Base-by-base conservation (phyloP, 345 rosid genomes). In the Gossypium herbaceum region DNA sequence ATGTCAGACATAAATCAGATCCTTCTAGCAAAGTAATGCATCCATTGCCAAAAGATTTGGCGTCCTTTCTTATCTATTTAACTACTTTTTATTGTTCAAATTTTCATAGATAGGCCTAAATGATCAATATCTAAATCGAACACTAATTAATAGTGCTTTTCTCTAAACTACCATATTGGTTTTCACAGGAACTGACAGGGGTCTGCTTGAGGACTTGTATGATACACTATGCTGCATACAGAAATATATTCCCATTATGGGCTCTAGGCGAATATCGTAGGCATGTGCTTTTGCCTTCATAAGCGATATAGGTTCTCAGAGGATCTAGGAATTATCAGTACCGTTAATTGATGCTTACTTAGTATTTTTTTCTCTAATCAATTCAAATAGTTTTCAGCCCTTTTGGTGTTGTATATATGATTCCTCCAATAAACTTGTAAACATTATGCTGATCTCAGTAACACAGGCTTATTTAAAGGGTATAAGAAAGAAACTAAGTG, bases 241-340 rank as follows among this genome's bases (percentile, higher is more conserved):
- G 73, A 69, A 48, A 50, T 50, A 69, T 69, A 50, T 69, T 69
- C 24, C 59, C 73, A 52, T 27, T 51, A 27, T 69, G 73, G 73
- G 73, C 73, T 15, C 59, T 69, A 4, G 73, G 58, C 51, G 59
- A 69, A 51, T 69, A 69, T 5, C 16, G 45, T 17, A 69, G n/a
- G 54, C 73, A 69, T 50, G 73, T 69, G 58, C 41, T 68, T 9
- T 22, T 34, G 11, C 39, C 12, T 67, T 47, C 71, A 13, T 17
- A 22, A 67, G 19, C 29, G 1, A 15, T 6, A 5, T 45, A 67
- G 41, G 27, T 19, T 44, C 57, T 29, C 7, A 45, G 1, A 47
- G 41, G 72, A 68, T 47, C 39, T 24, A 12, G 19, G 41, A 44
- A 66, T 44, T 47, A 54, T 67, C 71, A 67, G 12, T 6, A 22